phyloP scores from a whole-genome alignment of 1,284 basidiomycete genomes.

The Caloboletus firmus region DNA sequence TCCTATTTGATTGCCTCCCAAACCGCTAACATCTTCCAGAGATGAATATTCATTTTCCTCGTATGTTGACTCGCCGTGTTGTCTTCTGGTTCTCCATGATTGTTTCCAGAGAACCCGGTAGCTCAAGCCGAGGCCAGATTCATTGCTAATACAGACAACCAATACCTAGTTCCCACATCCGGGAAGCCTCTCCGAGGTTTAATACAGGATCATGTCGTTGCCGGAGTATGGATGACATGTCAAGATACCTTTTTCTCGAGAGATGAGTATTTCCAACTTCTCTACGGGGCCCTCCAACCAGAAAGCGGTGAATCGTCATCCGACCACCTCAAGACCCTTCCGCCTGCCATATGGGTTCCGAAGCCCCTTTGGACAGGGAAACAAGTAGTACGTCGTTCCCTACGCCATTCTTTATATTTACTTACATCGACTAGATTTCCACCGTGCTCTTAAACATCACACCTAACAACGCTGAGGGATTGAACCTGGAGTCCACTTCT shows the following conservation, averaged over 20 bases:
- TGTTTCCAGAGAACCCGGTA: slow-evolving; percentile 75
- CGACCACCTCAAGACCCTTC: slow-evolving; percentile 77
- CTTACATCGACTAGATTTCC: slow-evolving; percentile 64
- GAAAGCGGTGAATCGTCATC: slow-evolving; percentile 75
- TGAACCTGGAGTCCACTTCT: slow-evolving; percentile 86
- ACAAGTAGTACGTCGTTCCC: slow-evolving; percentile 73
- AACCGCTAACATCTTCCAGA: slow-evolving; percentile 49
- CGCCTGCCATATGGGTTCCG: slow-evolving; percentile 93
- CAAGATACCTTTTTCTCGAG: slow-evolving; percentile 94
- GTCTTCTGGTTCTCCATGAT: slow-evolving; percentile 8
- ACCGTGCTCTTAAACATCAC: slow-evolving; percentile 93
- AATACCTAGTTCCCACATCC: slow-evolving; percentile 97
- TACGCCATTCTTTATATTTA: neutral
- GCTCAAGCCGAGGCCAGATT: slow-evolving; percentile 92
- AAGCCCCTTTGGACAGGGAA: slow-evolving; percentile 95
- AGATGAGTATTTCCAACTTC: slow-evolving; percentile 95
- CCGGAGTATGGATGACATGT: slow-evolving; percentile 98
- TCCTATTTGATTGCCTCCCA: slow-evolving; percentile 2
- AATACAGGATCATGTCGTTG: slow-evolving; percentile 99
- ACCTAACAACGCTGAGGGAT: slow-evolving; percentile 76
- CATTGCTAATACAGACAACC: slow-evolving; percentile 98
- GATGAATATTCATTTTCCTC: slow-evolving; percentile 99
- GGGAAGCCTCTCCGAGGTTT: slow-evolving; percentile 97
- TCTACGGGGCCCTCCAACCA: slow-evolving; percentile 93
- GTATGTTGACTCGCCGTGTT: slow-evolving; percentile 47